Evolutionary conservation across 2,329 filamentous ascomycete genomes (phyloP).

Genomic region (Microcyclosporella mali): DNA sequence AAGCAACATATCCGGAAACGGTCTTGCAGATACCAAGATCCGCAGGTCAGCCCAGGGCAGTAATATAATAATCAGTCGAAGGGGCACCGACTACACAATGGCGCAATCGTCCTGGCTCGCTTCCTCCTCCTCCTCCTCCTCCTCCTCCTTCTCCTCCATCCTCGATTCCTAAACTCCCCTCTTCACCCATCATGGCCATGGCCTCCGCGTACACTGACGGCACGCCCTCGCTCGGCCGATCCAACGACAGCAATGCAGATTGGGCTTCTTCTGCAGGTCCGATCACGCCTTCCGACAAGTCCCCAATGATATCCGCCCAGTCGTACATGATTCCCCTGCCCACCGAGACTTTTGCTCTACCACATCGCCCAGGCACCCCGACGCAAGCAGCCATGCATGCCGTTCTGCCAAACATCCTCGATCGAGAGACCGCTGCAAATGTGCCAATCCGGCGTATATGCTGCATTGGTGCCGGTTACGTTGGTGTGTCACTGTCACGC

Average conservation of each 20-base stretch:
- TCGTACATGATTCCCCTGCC: conserved; percentile 10
- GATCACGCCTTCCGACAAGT: conserved; percentile 13
- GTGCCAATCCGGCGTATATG: conserved; percentile 47
- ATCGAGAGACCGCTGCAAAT: conserved; percentile 15
- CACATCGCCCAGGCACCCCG: conserved; percentile 11
- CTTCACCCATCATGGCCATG: conserved; percentile 9
- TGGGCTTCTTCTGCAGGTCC: conserved; percentile 9
- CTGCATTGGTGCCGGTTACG: conserved; percentile 69
- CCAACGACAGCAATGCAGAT: conserved; percentile 13
- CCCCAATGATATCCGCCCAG: conserved; percentile 10
- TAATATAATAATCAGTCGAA: no score
- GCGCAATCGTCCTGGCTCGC: no score
- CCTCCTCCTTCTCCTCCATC: not conserved
- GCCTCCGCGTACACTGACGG: conserved; percentile 3
- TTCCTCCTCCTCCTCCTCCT: no score
- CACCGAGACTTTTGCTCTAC: conserved; percentile 13
- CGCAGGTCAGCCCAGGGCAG: no score
- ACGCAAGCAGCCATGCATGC: conserved; percentile 6
- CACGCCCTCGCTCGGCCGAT: conserved; percentile 13
- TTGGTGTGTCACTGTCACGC: conserved; percentile 65
- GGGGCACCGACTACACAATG: no score
- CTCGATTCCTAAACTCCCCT: not conserved
- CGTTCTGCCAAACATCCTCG: conserved; percentile 16
- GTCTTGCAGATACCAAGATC: no score
- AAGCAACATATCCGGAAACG: no score